Conservation (phyloP, 345 rosid genomes). For the Sisymbrium altissimum region DNA sequence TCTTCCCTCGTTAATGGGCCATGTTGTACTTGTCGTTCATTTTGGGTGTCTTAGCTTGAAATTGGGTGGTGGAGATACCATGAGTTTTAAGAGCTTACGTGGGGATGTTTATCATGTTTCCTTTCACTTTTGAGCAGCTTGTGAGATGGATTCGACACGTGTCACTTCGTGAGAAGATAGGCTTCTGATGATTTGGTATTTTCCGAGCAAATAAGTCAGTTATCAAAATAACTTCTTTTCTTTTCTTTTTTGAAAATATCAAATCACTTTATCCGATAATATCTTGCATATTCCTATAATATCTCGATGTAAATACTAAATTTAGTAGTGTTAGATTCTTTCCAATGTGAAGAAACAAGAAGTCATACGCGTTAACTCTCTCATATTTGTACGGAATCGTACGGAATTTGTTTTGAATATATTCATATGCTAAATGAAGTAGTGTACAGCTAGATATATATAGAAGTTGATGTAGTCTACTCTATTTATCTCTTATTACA, state of each 20-base stretch:
- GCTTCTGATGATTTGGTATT: background rate
- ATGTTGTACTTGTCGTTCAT: constrained; percentile 1
- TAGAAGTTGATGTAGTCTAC: background rate
- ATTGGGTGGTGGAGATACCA: constrained; percentile 31
- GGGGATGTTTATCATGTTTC: constrained; percentile 27
- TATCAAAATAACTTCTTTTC: background rate
- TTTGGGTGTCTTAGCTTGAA: constrained; percentile 12
- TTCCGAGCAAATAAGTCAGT: background rate
- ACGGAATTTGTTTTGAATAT: background rate
- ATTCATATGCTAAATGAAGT: background rate
- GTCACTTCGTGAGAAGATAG: constrained; percentile 15
- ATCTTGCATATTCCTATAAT: background rate
- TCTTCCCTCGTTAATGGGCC: constrained; percentile 25
- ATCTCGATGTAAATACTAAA: constrained; percentile 15
- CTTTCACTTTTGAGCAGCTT: constrained; percentile 7
- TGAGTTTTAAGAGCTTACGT: constrained; percentile 12
- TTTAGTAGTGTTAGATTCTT: background rate
- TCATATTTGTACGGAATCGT: background rate
- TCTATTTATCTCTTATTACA: background rate
- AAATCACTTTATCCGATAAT: too few species aligned
- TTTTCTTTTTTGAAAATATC: too few species aligned
- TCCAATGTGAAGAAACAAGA: background rate
- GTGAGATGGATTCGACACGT: constrained; percentile 21
- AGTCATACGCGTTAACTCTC: background rate
- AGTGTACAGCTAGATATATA: background rate